Conservation (phyloP, 805 yeast genomes). For the Millerozyma miso region DNA sequence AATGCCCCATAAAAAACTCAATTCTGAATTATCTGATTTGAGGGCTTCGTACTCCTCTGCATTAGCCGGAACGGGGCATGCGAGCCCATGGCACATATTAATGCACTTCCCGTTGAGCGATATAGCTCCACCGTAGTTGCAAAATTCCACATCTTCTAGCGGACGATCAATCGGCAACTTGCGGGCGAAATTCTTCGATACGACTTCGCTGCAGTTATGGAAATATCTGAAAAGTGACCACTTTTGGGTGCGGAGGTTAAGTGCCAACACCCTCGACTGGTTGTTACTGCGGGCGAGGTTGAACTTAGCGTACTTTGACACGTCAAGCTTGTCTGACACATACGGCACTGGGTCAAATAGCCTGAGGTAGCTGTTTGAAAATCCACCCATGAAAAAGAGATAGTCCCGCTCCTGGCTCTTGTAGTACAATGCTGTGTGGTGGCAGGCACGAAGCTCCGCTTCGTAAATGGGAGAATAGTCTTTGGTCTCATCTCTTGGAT, state of each 20-base stretch:
- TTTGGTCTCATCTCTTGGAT: constrained; percentile 21
- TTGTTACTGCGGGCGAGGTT: constrained; percentile 25
- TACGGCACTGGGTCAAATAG: constrained; percentile 27
- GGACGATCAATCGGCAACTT: constrained; percentile 13
- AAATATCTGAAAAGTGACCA: constrained; percentile 37
- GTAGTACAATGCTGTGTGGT: constrained; percentile 33
- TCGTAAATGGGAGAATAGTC: constrained; percentile 26
- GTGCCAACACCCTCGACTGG: constrained; percentile 29
- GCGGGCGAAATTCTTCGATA: constrained; percentile 19
- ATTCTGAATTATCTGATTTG: constrained; percentile 13
- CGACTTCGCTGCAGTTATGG: constrained; percentile 24
- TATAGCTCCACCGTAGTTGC: constrained; percentile 28
- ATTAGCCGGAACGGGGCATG: constrained; percentile 28
- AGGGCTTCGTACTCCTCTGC: constrained; percentile 19
- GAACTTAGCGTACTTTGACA: constrained; percentile 27
- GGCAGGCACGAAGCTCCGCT: constrained; percentile 41
- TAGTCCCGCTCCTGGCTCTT: constrained; percentile 30
- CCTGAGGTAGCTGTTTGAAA: constrained; percentile 32
- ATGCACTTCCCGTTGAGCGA: constrained; percentile 31
- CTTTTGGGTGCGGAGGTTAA: constrained; percentile 36
- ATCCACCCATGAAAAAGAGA: constrained; percentile 38
- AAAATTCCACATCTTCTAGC: constrained; percentile 26
- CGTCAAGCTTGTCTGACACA: constrained; percentile 30
- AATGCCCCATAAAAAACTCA: constrained; percentile 30
- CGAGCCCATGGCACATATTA: constrained; percentile 35